Conservation (phyloP, 768 basidiomycete genomes). For the Rhizopogon sp. region DNA sequence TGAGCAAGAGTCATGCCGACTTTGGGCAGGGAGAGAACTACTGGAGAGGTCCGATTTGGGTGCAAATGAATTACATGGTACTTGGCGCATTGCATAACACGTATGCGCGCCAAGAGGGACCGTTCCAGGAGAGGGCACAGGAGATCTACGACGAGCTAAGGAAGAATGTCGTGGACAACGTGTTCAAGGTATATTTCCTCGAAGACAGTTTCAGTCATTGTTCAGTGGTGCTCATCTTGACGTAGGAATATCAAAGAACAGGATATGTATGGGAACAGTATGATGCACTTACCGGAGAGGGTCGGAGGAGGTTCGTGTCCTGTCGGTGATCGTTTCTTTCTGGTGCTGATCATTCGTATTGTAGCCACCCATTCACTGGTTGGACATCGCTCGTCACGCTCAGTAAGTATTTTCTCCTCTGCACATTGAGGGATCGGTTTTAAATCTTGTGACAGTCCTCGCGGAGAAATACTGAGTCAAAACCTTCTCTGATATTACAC, state of each 20-base stretch:
- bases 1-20: conserved; percentile 83
- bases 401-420: conserved; percentile 49
- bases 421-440: conserved; percentile 6
- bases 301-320: conserved; percentile 66
- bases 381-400: conserved; percentile 90
- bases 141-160: conserved; percentile 79
- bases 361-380: conserved; percentile 92
- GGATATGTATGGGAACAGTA: conserved; percentile 99
- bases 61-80: conserved; percentile 95
- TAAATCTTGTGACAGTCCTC: conserved; percentile 39
- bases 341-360: conserved; percentile 6
- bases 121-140: conserved; percentile 67
- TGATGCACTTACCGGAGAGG: conserved; percentile 77
- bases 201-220: neutral
- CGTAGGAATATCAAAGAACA: conserved; percentile 84
- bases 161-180: conserved; percentile 80
- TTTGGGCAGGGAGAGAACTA: conserved; percentile 95
- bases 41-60: conserved; percentile 96
- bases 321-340: conserved; percentile 1
- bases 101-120: conserved; percentile 77
- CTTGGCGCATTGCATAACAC: conserved; percentile 75
- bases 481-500: neutral
- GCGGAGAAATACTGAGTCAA: conserved; percentile 57
- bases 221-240: neutral
- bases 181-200: conserved; percentile 51